Evolutionary conservation across 164 flowering plant species (phyloP), one percentile per base, ranked within the genome.

Genomic region (Magnolia sinica): DNA sequence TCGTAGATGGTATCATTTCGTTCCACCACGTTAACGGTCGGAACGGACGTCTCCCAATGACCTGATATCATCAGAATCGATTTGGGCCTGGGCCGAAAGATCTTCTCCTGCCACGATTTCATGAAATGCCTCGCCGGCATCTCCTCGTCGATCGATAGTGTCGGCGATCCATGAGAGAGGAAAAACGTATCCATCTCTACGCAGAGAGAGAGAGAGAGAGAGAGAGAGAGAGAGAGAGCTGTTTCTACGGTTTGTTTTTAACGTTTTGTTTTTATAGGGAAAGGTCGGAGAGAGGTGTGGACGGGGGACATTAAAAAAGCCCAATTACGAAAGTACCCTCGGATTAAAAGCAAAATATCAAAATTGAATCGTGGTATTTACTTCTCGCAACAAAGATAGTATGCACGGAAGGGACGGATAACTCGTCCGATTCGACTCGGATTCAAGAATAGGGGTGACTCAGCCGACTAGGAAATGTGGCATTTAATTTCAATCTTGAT

Each of bases 1-100:
- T 94, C 98, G 72, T 94, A 74, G 82, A 94, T 91, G 80, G 90
- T 87, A 8, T 83, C 85, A 70, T 85, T 82, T 14, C 77, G 79
- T 0, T 64, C 8, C 19, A 89, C 84, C 64, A 80, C 82, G 82
- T 87, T 94, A 73, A 94, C 91, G 14, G 89, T 71, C 51, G 97
- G 98, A 1, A 76, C 84, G 0, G 73, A 0, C 66, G 96, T 94
- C 65, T 93, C 96, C 94, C 95, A 95, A 71, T 95, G 98, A 11
- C 84, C 97, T 13, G 98, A 92, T 18, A 95, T 80, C n/a, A 92
- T 70, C 22, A 95, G 87, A 64, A 92, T 90, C 3, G 96, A 73
- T 2, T 67, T 84, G 68, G 98, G 98, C 37, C 49, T 85, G 29
- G 80, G 68, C 1, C 74, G 5, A 7, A 78, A 77, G 0, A 86